Percentiles rank a stretch among this genome's conserved stretches.
Conservation (phyloP, 306 rosid genomes). For the Hippophae rhamnoides region DNA sequence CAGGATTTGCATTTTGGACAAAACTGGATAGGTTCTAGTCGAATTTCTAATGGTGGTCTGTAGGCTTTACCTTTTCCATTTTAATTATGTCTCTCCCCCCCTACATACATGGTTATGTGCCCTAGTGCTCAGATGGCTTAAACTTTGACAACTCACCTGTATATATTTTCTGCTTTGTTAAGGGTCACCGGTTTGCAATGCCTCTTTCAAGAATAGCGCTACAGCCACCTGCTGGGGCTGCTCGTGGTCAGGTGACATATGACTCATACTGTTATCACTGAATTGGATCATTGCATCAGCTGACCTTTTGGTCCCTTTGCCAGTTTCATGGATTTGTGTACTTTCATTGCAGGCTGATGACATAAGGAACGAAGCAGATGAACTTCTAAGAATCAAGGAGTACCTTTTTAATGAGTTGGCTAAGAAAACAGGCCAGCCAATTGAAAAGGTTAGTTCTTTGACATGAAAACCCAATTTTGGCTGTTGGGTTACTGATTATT, state of each 20-base stretch:
- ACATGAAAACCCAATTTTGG: constrained; percentile 1
- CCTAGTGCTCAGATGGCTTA: constrained; percentile 3
- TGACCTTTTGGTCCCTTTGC: constrained; percentile 2
- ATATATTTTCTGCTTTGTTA: constrained; percentile 9
- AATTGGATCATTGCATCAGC: neutral
- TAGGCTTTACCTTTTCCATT: too few species aligned
- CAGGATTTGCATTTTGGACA: too few species aligned
- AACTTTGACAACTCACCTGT: neutral
- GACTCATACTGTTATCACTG: neutral
- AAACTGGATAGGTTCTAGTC: too few species aligned
- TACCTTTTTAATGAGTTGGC: constrained; percentile 69
- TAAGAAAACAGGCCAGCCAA: constrained; percentile 71
- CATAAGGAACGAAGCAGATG: constrained; percentile 76
- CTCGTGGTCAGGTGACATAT: constrained; percentile 75
- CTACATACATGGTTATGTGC: too few species aligned
- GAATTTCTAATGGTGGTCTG: too few species aligned
- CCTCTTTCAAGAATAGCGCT: constrained; percentile 75
- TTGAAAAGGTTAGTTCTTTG: constrained; percentile 62
- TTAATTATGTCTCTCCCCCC: too few species aligned
- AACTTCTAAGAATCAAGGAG: constrained; percentile 77
- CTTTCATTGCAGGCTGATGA: constrained; percentile 64
- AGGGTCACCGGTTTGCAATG: constrained; percentile 82
- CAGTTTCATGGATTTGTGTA: constrained; percentile 16
- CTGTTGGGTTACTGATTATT: neutral
- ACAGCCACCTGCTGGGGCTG: constrained; percentile 84